Percentiles rank a stretch among this genome's conserved stretches.
phyloP scores from a whole-genome alignment of 768 basidiomycete genomes.

The Rhodotorula paludigena region DNA sequence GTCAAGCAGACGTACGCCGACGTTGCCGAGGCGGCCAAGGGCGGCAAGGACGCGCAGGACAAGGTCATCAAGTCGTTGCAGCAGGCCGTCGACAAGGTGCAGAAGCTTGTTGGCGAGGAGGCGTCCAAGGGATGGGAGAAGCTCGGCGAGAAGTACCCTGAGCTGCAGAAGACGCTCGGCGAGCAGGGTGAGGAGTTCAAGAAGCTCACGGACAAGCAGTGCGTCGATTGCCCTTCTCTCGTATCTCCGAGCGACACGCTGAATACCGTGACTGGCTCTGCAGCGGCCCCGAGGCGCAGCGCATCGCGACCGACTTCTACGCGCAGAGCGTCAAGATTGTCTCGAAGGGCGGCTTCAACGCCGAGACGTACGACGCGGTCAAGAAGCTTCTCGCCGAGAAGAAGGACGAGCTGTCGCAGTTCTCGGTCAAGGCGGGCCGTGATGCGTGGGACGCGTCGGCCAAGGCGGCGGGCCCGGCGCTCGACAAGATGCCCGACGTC shows the following conservation, averaged over 20 bases:
- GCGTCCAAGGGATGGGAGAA: conserved; percentile 26
- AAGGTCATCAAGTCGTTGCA: conserved; percentile 30
- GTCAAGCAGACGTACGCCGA: conserved; percentile 39
- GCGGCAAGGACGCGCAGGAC: conserved; percentile 38
- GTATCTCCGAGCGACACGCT: not conserved
- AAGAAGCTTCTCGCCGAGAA: conserved; percentile 38
- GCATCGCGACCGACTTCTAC: conserved; percentile 38
- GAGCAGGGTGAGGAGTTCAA: conserved; percentile 32
- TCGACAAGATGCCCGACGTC: conserved; percentile 42
- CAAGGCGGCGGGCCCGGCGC: conserved; percentile 34
- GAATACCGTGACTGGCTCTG: not conserved
- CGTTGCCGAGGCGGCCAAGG: conserved; percentile 31
- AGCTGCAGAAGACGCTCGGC: conserved; percentile 38
- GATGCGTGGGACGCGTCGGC: conserved; percentile 39
- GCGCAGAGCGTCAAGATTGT: conserved; percentile 32
- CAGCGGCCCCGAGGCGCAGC: conserved; percentile 41
- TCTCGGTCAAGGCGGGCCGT: conserved; percentile 34
- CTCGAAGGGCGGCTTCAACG: conserved; percentile 38
- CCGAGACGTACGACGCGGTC: conserved; percentile 38
- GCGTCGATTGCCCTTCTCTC: not conserved
- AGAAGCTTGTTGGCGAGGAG: conserved; percentile 35
- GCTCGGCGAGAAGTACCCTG: conserved; percentile 39
- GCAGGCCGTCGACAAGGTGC: conserved; percentile 29
- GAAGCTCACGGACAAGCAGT: conserved; percentile 41
- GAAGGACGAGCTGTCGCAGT: conserved; percentile 33